phyloP scores from a whole-genome alignment of 2,329 filamentous ascomycete species.

The Clonostachys chloroleuca region DNA sequence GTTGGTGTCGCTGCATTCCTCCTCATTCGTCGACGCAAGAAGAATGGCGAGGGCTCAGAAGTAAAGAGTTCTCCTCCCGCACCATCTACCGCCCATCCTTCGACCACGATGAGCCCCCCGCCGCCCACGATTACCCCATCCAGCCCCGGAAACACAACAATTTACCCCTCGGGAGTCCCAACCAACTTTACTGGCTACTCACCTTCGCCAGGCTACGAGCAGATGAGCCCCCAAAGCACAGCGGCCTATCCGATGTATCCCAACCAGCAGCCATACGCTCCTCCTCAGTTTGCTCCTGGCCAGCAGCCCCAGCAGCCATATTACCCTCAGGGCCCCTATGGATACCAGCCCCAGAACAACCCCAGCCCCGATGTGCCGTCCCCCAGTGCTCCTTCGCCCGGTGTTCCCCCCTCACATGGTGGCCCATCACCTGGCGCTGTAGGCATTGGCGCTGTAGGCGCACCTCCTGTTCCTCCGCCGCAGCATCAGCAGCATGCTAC shows the following conservation, averaged over 20 bases:
- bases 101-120: slow-evolving; percentile 7
- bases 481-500: slow-evolving; percentile 8
- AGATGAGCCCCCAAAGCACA: slow-evolving; percentile 4
- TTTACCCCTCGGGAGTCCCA: slow-evolving; percentile 19
- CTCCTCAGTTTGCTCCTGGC: slow-evolving; percentile 13
- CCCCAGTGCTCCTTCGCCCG: neutral
- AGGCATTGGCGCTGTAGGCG: slow-evolving; percentile 2
- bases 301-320: slow-evolving; percentile 6
- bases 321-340: slow-evolving; percentile 7
- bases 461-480: neutral
- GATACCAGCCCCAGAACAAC: slow-evolving; percentile 10
- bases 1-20: slow-evolving; percentile 32
- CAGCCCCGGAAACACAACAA: slow-evolving; percentile 11
- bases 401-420: slow-evolving; percentile 15
- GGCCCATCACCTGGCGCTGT: slow-evolving; percentile 16
- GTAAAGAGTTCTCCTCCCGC: slow-evolving; percentile 6
- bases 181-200: slow-evolving; percentile 12
- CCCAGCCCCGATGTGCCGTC: slow-evolving; percentile 8
- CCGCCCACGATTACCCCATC: slow-evolving; percentile 9
- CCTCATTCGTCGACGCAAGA: slow-evolving; percentile 29
- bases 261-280: slow-evolving; percentile 2
- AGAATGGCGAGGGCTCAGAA: slow-evolving; percentile 8
- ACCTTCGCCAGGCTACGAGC: slow-evolving; percentile 12
- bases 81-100: slow-evolving; percentile 8
- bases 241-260: slow-evolving; percentile 4